Base-by-base conservation (phyloP, 257 asterid species). In the Mentha longifolia region DNA sequence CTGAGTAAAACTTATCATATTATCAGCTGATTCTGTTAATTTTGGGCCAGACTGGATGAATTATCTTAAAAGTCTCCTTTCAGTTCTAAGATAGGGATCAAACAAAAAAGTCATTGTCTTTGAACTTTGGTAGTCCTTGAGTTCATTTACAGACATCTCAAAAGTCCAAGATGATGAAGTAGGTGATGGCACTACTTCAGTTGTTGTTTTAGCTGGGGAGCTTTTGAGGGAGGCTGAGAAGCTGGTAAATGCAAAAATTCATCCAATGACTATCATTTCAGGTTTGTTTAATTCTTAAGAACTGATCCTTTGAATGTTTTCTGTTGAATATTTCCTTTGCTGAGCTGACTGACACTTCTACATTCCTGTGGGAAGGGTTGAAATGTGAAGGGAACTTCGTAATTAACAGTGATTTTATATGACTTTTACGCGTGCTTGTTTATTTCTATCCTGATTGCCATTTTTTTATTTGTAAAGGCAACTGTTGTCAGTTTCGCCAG, bases 111-210 rank as follows among this genome's bases (percentile, higher is more conserved):
- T 57, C 50, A 6, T 49, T 28, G 35, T 47, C 57, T 31, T 45
- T 61, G 49, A 54, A 15, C 7, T 45, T 65, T 56, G 67, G 61
- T 14, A 60, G 66, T n/a, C 77, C 87, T 87, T 82, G 65, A 85
- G 51, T 63, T 76, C 65, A 58, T 60, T 67, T 31, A 49, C 78
- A 94, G 99, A 94, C 74, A 94, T 95, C 75, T 95, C 98, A 9
- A 95, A 92, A 83, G 99, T 95, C 54, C 99, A 95, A 80, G 99
- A 95, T 72, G 98, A 95, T 75, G 99, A 95, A 83, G 99, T 95
- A 33, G 99, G 99, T 71, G 99, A 95, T 82, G 99, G 99, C 57
- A 95, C 99, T 50, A 95, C 99, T 57, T 92, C 99, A 22, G 99
- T 95, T 46, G 99, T 86, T 46, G 98, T 95, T 46, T 88, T 95